phyloP scores from a whole-genome alignment of 2,329 filamentous ascomycete species.

The Coccinonectria pachysandricola region DNA sequence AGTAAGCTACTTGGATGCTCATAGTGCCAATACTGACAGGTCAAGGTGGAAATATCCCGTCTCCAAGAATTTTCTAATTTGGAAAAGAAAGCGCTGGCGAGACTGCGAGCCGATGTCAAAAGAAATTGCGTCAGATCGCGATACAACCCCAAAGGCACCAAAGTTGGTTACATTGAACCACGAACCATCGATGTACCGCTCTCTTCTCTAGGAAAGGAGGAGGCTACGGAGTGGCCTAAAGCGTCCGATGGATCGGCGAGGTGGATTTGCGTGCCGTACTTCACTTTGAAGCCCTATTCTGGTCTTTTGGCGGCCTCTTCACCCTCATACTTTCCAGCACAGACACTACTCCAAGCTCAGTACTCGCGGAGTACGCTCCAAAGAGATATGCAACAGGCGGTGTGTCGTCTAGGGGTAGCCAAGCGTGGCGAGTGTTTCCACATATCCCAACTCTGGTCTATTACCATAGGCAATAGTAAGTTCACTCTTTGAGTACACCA shows the following conservation, averaged over 20 bases:
- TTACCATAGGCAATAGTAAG: conserved; percentile 35
- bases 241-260: conserved; percentile 13
- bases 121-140: conserved; percentile 26
- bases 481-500: not conserved
- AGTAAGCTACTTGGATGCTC: not conserved
- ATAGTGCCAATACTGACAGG: not conserved
- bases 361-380: conserved; percentile 28
- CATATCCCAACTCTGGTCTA: conserved; percentile 37
- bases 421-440: conserved; percentile 33
- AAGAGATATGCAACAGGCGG: conserved; percentile 37
- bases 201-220: conserved; percentile 13
- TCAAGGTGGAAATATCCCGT: conserved; percentile 25
- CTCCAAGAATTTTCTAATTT: conserved; percentile 22
- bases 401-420: conserved; percentile 28
- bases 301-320: conserved; percentile 24
- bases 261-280: conserved; percentile 39
- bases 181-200: conserved; percentile 27
- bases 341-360: conserved; percentile 33
- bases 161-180: conserved; percentile 33
- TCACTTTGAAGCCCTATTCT: conserved; percentile 33
- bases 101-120: conserved; percentile 28
- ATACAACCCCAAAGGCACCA: conserved; percentile 26
- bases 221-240: conserved; percentile 3
- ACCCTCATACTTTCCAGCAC: conserved; percentile 28
- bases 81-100: conserved; percentile 25